A percentile compares a stretch with the other conserved stretches of the same genome.
Conservation (phyloP, 768 basidiomycete species). For the Leccinum boreale region DNA sequence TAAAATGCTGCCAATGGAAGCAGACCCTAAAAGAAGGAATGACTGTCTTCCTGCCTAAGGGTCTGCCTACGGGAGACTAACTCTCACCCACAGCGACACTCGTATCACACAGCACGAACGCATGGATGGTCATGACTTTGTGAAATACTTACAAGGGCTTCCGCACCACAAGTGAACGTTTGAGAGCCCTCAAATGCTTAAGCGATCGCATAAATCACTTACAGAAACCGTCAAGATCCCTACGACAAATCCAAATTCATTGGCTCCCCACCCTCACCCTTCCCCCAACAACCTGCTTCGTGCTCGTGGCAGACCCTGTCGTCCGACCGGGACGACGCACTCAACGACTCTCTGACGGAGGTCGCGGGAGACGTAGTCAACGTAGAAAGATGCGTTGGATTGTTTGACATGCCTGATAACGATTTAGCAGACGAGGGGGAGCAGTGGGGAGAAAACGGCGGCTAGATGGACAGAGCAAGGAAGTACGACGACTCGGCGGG, state of each 20-base stretch:
- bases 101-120: too few species aligned
- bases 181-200: too few species aligned
- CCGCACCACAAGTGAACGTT: too few species aligned
- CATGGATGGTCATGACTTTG: too few species aligned
- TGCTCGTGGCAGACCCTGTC: conserved; percentile 84
- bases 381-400: conserved; percentile 57
- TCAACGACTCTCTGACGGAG: conserved; percentile 68
- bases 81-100: too few species aligned
- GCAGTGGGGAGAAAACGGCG: neutral
- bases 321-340: conserved; percentile 81
- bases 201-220: neutral
- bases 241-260: conserved; percentile 44
- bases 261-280: conserved; percentile 5
- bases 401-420: conserved; percentile 22
- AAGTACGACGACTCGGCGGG: too few species aligned
- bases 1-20: too few species aligned
- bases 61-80: too few species aligned
- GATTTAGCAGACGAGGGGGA: neutral
- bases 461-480: neutral
- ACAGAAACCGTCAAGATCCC: neutral
- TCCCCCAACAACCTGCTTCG: conserved; percentile 61
- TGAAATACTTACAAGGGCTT: too few species aligned
- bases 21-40: too few species aligned
- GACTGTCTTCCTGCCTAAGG: too few species aligned
- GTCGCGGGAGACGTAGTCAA: conserved; percentile 77